A percentile compares a stretch with the other conserved stretches of the same genome.
Evolutionary conservation across 2,329 filamentous ascomycete species (phyloP).

Genomic region (Arthroderma sp.): DNA sequence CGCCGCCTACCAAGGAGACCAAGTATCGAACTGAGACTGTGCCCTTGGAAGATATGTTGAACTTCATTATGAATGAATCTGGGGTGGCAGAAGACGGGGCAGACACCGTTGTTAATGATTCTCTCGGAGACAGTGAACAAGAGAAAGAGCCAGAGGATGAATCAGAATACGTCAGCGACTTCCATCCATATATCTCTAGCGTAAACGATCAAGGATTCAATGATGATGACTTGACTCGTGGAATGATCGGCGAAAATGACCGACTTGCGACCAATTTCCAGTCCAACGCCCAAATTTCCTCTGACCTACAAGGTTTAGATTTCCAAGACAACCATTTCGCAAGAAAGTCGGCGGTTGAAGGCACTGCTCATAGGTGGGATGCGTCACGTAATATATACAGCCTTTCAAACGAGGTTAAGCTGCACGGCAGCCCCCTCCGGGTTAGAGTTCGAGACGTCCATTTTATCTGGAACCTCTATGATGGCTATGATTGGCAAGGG

Average conservation of each 20-base stretch:
- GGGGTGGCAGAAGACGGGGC: conserved; percentile 8
- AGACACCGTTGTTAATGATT: neutral
- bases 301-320: conserved; percentile 49
- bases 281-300: conserved; percentile 40
- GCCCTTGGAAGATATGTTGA: conserved; percentile 74
- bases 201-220: conserved; percentile 13
- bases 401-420: conserved; percentile 46
- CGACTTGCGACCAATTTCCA: conserved; percentile 25
- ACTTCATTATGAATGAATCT: conserved; percentile 70
- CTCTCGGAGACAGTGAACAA: conserved; percentile 25
- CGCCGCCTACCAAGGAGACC: conserved; percentile 64
- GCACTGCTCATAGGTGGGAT: conserved; percentile 67
- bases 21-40: conserved; percentile 82
- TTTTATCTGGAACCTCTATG: conserved; percentile 93
- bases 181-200: conserved; percentile 34
- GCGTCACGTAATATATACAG: conserved; percentile 64
- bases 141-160: conserved; percentile 24
- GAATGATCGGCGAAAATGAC: conserved; percentile 6
- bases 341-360: conserved; percentile 45
- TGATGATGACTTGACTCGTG: conserved; percentile 11
- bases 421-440: conserved; percentile 57
- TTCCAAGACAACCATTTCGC: conserved; percentile 71
- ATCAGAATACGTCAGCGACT: conserved; percentile 42
- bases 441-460: conserved; percentile 75
- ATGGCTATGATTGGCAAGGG: conserved; percentile 90